Base-by-base conservation (phyloP, 2,329 filamentous ascomycete genomes). In the Rhexocercosporidium sp. region DNA sequence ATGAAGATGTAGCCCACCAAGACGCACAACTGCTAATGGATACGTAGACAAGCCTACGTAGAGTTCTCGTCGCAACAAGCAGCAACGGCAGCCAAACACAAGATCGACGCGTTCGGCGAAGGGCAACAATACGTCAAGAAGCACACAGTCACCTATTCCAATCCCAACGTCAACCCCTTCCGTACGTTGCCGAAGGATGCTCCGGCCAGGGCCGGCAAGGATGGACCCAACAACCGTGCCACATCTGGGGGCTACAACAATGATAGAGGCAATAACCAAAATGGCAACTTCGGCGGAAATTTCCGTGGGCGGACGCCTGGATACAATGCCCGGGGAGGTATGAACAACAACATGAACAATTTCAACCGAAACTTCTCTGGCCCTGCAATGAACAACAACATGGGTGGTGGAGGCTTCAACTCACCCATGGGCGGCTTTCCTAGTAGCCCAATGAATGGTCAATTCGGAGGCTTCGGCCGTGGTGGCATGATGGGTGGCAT, bases 171-270 rank as follows among this genome's bases (percentile, higher is more conserved):
- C 72, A 98, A 98, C 78, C 94, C 94, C 0, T 98, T 97, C 86
- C 90, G 92, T 71, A 97, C 94, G 0, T 82, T 96, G 4, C 94
- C 94, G 20, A 97, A 97, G 81, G 94, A 97, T 77, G 90, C 91
- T 0, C 93, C 92, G 0, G 85, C 86, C 73, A 88, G 92, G 31
- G 84, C 83, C 66, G 90, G 85, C 44, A 90, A 93, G 76, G 87
- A 90, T 51, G 82, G 83, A 51, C 74, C 74, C 83, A 71, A 87
- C 67, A 88, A 88, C 62, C 84, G 88, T 34, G 78, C 82, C 65
- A 78, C 81, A 37, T 77, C 84, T 57, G 81, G 83, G 54, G 78
- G 79, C 64, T 87, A 85, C 77, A 85, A 84, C 61, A 84, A 82
- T 74, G 82, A 81, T 66, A 66, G 73, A 69, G 73, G 70, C 44